Evolutionary conservation across 129 eudicot genomes (phyloP), one percentile per base, ranked within the genome.

Genomic region (Chrysanthemum makinoi): DNA sequence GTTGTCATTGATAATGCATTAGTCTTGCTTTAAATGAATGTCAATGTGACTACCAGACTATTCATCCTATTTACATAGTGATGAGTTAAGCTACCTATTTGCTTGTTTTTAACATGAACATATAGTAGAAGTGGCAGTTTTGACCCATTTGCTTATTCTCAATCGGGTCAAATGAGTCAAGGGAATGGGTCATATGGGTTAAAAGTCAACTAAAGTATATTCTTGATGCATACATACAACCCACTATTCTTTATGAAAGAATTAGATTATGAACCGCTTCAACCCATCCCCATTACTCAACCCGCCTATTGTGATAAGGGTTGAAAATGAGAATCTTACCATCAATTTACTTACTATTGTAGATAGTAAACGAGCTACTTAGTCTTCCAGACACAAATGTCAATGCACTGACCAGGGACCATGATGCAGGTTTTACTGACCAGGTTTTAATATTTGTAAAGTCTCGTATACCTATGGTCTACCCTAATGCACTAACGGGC

Each of bases 341-440:
- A 50, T 12, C 28, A 22, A 9, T 59, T 62, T 30, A 6, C 35
- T 6, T 33, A 5, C 24, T 58, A 19, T 56, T 80, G 76, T 95
- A 93, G 98, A 93, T 93, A 53, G 96, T 92, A 77, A 80, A 78
- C 19, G 91, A 86, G 83, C 79, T 89, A 66, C 77, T 93, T 55
- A 55, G 65, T 39, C 86, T 93, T 20, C 96, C 89, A 2, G 95
- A 89, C 70, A 87, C 82, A 19, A 87, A 87, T 63, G 93, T 89
- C 13, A 87, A 94, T 68, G 93, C 91, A 30, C 79, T 87, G 18
- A 89, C 84, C 64, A 70, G 89, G 75, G 93, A 82, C 74, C 90
- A 83, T n/a, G n/a, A n/a, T n/a, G n/a, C n/a, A n/a, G n/a, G n/a
- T n/a, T n/a, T n/a, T n/a, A n/a, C n/a, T n/a, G n/a, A n/a, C n/a